phyloP scores from a whole-genome alignment of 1,284 basidiomycete genomes.

The Athelia sp. region DNA sequence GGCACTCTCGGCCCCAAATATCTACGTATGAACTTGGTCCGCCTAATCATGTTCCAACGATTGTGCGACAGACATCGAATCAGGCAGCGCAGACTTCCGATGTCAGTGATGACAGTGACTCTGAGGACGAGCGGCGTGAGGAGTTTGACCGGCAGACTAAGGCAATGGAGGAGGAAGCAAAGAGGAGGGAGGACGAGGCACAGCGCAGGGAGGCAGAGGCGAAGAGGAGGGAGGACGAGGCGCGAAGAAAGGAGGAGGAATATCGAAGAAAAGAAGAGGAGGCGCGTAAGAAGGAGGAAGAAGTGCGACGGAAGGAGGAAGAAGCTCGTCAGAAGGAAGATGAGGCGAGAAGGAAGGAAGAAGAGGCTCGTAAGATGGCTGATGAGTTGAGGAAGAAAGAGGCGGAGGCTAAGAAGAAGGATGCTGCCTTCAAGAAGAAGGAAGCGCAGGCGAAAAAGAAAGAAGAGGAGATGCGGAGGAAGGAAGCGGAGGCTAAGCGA shows the following conservation, averaged over 20 bases:
- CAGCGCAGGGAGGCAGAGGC: slow-evolving; percentile 9
- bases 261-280: too few relatives aligned
- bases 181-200: slow-evolving; percentile 12
- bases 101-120: neutral
- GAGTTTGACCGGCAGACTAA: slow-evolving; percentile 5
- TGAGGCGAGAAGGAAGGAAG: slow-evolving; percentile 12
- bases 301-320: slow-evolving; percentile 12
- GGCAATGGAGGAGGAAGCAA: slow-evolving; percentile 9
- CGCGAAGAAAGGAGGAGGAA: slow-evolving; percentile 8
- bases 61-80: neutral
- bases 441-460: slow-evolving; percentile 7
- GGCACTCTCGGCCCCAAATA: neutral
- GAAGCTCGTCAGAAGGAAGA: slow-evolving; percentile 9
- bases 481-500: slow-evolving; percentile 17
- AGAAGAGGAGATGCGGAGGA: slow-evolving; percentile 3
- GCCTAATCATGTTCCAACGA: neutral
- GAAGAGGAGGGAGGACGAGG: slow-evolving; percentile 10
- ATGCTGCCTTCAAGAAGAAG: slow-evolving; percentile 10
- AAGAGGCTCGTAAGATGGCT: slow-evolving; percentile 7
- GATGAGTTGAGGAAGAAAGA: slow-evolving; percentile 2
- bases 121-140: neutral
- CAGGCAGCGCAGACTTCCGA: neutral
- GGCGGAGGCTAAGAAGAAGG: slow-evolving; percentile 7
- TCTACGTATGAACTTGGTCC: neutral
- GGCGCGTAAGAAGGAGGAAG: slow-evolving; percentile 8